Evolutionary conservation across 163 green algal genomes (phyloP), one percentile per base, ranked within the genome.

Genomic region (Trebouxiophyceae sp.): DNA sequence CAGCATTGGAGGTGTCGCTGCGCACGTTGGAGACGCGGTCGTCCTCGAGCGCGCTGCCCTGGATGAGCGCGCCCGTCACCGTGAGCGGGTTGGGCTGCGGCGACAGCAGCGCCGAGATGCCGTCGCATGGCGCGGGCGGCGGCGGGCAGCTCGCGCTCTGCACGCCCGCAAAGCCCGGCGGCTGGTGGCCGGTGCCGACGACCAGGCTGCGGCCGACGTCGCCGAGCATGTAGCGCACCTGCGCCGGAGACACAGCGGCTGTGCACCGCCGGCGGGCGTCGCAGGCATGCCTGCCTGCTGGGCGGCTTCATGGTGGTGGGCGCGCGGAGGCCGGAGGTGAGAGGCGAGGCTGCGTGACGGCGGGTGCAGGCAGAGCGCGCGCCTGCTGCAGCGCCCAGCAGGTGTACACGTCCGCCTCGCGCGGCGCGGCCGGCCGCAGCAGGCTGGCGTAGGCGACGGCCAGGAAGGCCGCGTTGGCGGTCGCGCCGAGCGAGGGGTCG

Each of bases 101-200:
- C 30, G 55, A 63, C 12, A 72, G 45, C 55, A 65, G 6, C 12
- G 28, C 39, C 24, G 50, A 71, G 6, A 74, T 54, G 2, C 54
- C 55, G 26, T 59, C 70, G 50, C 71, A 77, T 20, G 24, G 7
- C 4, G 58, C 32, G 34, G 70, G 70, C 7, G 70, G 2, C 24
- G 22, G 81, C 64, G 61, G 68, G 71, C 77, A 81, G 54, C 72
- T 77, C 0, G 74, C 72, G 27, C 66, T 71, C 28, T 70, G 59
- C 33, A 79, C 67, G 31, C 76, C 69, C 4, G 72, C 55, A 27
- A 78, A 65, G 5, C 4, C 67, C 0, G 77, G 77, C 19, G 62
- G 7, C 12, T 81, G 66, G 5, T 72, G 33, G 46, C 70, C 70
- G 28, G 69, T 75, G 60, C 74, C 71, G 1, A 71, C 58, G 5